These are phyloP conservation scores for Nakazawaea wickerhamii DNA, from an alignment of 805 yeast species.

Conservation along the genomic window DNA sequence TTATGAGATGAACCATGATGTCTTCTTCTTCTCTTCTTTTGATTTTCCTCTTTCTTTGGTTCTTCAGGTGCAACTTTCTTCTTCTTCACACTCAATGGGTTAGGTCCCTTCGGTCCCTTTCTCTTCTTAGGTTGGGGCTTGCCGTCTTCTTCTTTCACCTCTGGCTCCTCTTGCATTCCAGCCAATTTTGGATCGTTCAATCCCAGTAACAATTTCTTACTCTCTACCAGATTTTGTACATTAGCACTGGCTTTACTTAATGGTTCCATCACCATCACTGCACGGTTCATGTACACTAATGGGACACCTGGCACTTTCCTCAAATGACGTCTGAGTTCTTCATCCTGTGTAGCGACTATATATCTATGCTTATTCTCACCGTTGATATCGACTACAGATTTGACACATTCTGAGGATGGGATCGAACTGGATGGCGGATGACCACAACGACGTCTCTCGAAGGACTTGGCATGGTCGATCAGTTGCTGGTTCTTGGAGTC, in stretches of 20 bases:
- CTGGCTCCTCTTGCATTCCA: conserved; percentile 31
- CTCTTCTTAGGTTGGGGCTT: conserved; percentile 37
- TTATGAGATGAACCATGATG: conserved; percentile 14
- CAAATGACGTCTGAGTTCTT: conserved; percentile 58
- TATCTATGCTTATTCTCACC: conserved; percentile 88
- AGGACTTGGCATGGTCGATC: conserved; percentile 71
- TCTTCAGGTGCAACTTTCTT: conserved; percentile 35
- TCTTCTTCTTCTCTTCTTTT: conserved; percentile 20
- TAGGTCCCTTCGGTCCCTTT: conserved; percentile 76
- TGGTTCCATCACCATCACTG: conserved; percentile 97
- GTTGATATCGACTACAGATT: conserved; percentile 59
- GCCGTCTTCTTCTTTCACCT: conserved; percentile 18
- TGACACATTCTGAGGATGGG: conserved; percentile 71
- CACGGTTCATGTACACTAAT: conserved; percentile 74
- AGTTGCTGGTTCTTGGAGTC: conserved; percentile 66
- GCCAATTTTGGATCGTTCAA: conserved; percentile 59
- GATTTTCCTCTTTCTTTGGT: background rate
- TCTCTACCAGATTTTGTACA: conserved; percentile 49
- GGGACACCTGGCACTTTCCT: conserved; percentile 89
- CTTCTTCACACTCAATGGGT: conserved; percentile 86
- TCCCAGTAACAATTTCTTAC: conserved; percentile 67
- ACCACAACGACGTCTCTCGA: conserved; percentile 90
- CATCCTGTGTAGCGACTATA: conserved; percentile 80
- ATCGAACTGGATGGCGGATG: conserved; percentile 63
- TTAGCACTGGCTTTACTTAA: conserved; percentile 63